phyloP scores from a whole-genome alignment of 805 yeast genomes.

The Metschnikowia amazonensis region DNA sequence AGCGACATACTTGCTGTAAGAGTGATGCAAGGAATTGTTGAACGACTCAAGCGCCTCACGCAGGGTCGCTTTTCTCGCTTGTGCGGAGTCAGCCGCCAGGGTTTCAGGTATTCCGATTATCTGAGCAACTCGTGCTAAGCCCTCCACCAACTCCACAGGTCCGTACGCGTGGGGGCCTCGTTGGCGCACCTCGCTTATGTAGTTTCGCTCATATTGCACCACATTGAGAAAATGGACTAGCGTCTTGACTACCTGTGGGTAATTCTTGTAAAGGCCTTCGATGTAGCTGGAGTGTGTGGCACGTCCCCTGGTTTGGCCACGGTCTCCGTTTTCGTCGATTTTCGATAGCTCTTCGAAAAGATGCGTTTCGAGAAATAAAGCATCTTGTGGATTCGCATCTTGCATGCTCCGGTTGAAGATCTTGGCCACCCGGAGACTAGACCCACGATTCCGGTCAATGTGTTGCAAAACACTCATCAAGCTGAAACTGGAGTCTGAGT shows the following conservation, averaged over 20 bases:
- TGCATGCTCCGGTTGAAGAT: conserved; percentile 23
- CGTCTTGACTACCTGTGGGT: conserved; percentile 8
- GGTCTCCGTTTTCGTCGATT: neutral
- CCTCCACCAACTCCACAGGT: conserved; percentile 12
- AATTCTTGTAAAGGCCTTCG: conserved; percentile 10
- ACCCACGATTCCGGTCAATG: conserved; percentile 25
- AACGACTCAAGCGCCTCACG: conserved; percentile 13
- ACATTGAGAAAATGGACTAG: conserved; percentile 13
- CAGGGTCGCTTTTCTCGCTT: conserved; percentile 6
- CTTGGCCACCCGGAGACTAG: conserved; percentile 24
- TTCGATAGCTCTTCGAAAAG: conserved; percentile 11
- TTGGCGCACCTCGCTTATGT: conserved; percentile 7
- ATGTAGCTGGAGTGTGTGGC: neutral
- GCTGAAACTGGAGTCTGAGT: conserved; percentile 31
- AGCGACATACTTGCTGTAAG: conserved; percentile 8
- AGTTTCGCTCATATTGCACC: conserved; percentile 13
- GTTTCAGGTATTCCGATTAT: conserved; percentile 9
- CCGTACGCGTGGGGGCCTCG: conserved; percentile 9
- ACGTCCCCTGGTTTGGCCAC: neutral
- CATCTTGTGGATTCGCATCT: neutral
- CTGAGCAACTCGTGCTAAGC: conserved; percentile 13
- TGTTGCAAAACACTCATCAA: conserved; percentile 25
- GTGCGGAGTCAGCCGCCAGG: conserved; percentile 3
- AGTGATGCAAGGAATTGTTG: conserved; percentile 17
- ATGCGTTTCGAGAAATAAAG: conserved; percentile 13